Conservation (phyloP, 1,139 yeast species). For the Torulaspora pretoriensis region DNA sequence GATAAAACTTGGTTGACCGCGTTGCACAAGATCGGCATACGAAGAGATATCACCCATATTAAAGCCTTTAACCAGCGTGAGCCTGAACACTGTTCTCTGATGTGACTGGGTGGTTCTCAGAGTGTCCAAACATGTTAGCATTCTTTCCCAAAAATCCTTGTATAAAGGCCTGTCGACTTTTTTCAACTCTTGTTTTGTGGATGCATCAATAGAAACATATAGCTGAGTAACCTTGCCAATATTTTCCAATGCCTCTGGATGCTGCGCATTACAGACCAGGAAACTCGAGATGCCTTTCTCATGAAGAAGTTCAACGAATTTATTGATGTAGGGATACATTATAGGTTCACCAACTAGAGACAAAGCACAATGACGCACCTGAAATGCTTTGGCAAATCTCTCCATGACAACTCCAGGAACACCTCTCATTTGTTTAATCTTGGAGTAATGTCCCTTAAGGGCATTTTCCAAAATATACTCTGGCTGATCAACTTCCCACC, state of each 20-base stretch:
- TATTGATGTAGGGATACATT: conserved; percentile 85
- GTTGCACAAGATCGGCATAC: conserved; percentile 84
- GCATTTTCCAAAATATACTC: conserved; percentile 83
- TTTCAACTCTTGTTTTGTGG: conserved; percentile 73
- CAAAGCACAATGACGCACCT: conserved; percentile 84
- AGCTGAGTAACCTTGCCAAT: conserved; percentile 79
- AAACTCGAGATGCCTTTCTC: conserved; percentile 75
- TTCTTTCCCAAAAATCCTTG: conserved; percentile 90
- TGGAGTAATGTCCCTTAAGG: conserved; percentile 79
- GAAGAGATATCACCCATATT: conserved; percentile 77
- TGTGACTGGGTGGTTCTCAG: conserved; percentile 65
- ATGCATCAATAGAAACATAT: conserved; percentile 90
- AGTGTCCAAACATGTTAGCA: conserved; percentile 75
- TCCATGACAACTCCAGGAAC: conserved; percentile 92
- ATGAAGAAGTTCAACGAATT: conserved; percentile 75
- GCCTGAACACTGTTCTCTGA: conserved; percentile 87
- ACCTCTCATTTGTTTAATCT: conserved; percentile 91
- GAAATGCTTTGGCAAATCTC: conserved; percentile 84
- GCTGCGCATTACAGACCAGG: conserved; percentile 93
- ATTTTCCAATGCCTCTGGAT: conserved; percentile 73
- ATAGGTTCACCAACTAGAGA: conserved; percentile 94
- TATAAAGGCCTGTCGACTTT: conserved; percentile 84
- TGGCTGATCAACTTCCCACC: conserved; percentile 93
- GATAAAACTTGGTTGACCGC: conserved; percentile 80
- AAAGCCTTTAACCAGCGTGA: conserved; percentile 88